A percentile compares a stretch with the other conserved stretches of the same genome.
Evolutionary conservation across 139 green algal genomes (phyloP).

Genomic region (Coelastrella sp.): DNA sequence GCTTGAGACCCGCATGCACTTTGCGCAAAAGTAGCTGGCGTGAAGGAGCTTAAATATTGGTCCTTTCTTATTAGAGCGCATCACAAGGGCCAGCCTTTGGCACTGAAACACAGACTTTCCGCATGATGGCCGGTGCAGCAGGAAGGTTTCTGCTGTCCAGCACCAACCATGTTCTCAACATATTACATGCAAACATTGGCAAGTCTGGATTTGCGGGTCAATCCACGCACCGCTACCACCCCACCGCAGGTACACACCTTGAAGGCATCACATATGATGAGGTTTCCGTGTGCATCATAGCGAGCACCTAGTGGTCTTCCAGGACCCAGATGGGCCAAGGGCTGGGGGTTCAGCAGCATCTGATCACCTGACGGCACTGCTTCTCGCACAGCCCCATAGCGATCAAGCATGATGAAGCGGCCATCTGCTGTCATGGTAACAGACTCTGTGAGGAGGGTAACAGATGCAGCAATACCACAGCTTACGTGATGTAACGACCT

Average conservation of each 20-base stretch:
- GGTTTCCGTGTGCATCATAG: slow-evolving; percentile 35
- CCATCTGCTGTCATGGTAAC: slow-evolving; percentile 45
- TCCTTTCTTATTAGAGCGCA: too few species aligned
- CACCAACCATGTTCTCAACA: too few species aligned
- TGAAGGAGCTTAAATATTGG: too few species aligned
- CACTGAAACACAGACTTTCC: not conserved
- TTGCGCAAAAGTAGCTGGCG: too few species aligned
- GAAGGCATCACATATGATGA: slow-evolving; percentile 54
- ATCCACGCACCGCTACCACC: too few species aligned
- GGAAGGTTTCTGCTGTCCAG: not conserved
- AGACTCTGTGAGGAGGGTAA: slow-evolving; percentile 40
- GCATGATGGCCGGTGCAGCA: not conserved
- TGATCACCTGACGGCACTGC: not conserved
- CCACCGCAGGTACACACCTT: slow-evolving; percentile 19
- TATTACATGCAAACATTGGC: not conserved
- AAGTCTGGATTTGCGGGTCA: not conserved
- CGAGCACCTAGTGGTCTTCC: slow-evolving; percentile 46
- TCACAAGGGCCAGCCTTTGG: too few species aligned
- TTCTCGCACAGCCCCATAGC: slow-evolving; percentile 36
- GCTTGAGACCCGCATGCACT: too few species aligned
- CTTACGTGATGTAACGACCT: not conserved
- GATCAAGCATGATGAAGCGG: slow-evolving; percentile 47
- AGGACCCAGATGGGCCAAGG: slow-evolving; percentile 38
- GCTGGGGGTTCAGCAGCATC: not conserved
- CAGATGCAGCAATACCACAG: not conserved